phyloP scores from a whole-genome alignment of 2,329 filamentous ascomycete genomes.

The Nannizziopsis arthrosporioides region DNA sequence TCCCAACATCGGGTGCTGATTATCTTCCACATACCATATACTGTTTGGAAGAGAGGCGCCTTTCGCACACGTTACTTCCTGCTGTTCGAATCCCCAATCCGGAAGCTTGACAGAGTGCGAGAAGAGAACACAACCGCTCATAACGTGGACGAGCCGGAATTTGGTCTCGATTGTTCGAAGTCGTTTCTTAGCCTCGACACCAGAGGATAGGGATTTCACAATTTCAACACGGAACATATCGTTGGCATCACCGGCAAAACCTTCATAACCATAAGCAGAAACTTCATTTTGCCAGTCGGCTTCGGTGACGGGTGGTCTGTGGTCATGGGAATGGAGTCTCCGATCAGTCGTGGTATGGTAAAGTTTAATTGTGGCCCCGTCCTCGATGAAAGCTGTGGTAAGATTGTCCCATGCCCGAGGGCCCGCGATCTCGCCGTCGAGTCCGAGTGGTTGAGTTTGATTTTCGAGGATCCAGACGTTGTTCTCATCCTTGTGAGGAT shows the following conservation, averaged over 20 bases:
- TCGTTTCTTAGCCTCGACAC: slow-evolving; percentile 65
- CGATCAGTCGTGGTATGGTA: slow-evolving; percentile 77
- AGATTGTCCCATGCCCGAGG: slow-evolving; percentile 72
- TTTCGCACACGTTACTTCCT: slow-evolving; percentile 95
- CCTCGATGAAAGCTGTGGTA: slow-evolving; percentile 56
- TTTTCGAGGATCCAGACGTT: slow-evolving; percentile 93
- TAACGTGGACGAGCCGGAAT: slow-evolving; percentile 87
- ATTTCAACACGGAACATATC: slow-evolving; percentile 94
- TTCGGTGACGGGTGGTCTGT: slow-evolving; percentile 74
- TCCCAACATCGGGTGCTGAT: slow-evolving; percentile 67
- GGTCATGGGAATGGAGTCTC: slow-evolving; percentile 78
- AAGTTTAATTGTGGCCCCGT: slow-evolving; percentile 69
- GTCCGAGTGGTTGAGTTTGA: slow-evolving; percentile 76
- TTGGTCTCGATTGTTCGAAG: slow-evolving; percentile 92
- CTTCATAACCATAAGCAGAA: slow-evolving; percentile 93
- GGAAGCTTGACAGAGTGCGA: slow-evolving; percentile 98
- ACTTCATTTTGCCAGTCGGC: slow-evolving; percentile 93
- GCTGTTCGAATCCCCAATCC: slow-evolving; percentile 94
- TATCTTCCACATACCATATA: slow-evolving; percentile 90
- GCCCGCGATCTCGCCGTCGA: slow-evolving; percentile 67
- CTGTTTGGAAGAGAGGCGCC: slow-evolving; percentile 90
- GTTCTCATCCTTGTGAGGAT: slow-evolving; percentile 98
- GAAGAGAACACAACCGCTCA: slow-evolving; percentile 93
- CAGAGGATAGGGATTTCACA: slow-evolving; percentile 74
- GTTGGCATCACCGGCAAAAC: slow-evolving; percentile 93